A percentile compares a stretch with the other conserved stretches of the same genome.
Evolutionary conservation across 805 yeast genomes (phyloP).

Genomic region (Ogataea zsoltii): DNA sequence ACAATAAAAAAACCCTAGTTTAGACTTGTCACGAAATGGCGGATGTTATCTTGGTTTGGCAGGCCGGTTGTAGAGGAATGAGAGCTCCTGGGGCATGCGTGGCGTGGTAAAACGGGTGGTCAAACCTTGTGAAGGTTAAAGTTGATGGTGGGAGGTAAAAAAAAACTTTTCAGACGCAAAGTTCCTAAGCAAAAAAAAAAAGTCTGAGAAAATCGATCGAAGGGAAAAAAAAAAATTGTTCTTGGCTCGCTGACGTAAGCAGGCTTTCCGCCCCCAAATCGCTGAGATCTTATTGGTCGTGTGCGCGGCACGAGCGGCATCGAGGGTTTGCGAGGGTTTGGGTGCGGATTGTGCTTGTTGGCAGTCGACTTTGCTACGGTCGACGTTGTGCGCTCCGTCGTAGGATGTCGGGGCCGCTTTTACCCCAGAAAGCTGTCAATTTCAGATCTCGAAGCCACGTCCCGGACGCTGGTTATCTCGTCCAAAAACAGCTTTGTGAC

Average conservation of each 20-base stretch:
- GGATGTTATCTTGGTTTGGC: conserved; percentile 36
- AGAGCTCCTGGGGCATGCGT: conserved; percentile 32
- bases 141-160: neutral
- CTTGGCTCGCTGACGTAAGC: no score
- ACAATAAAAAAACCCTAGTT: conserved; percentile 28
- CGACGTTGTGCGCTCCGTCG: no score
- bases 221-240: no score
- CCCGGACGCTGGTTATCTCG: neutral
- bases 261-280: neutral
- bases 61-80: conserved; percentile 34
- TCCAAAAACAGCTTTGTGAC: conserved; percentile 6
- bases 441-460: neutral
- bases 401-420: no score
- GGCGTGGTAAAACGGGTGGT: neutral
- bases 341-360: no score
- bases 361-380: no score
- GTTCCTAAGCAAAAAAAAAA: conserved; percentile 6
- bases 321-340: no score
- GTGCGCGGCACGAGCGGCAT: no score
- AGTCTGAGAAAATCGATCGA: no score
- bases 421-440: conserved; percentile 6
- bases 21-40: conserved; percentile 4
- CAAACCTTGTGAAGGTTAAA: neutral
- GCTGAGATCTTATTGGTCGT: neutral
- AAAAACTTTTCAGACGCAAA: neutral